Evolutionary conservation across 108 stramenopile species (phyloP), one percentile per base, ranked within the genome.

Genomic region (Discostella pseudostelligera): DNA sequence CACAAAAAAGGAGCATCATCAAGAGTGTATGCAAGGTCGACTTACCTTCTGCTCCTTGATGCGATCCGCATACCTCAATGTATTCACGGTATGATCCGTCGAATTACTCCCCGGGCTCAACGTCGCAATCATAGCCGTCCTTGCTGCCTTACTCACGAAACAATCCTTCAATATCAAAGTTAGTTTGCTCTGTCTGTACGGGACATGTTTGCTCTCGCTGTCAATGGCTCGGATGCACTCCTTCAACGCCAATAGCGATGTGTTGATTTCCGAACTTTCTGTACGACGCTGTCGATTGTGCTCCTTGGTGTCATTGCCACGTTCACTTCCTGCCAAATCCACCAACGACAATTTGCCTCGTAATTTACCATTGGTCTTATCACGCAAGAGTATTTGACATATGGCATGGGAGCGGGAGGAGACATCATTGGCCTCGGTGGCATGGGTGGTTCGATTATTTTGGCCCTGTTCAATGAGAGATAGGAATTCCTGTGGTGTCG

Each of bases 221-320:
- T 95, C 99, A 26, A 99, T 69, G 11, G 97, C 97, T 13, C 97
- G 88, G 58, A 98, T 97, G 74, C 98, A 99, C 68, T 98, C 98
- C 69, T 99, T 99, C 50, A 99, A 78, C 12, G 97, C 92, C 8
- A 99, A 82, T 2, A 99, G 79, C 9, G 83, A 86, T 47, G 97
- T 98, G 78, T 99, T 99, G 75, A 99, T 99, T 29, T 98, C 97
- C 9, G 98, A 93, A 26, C 92, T 90, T 74, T 99, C 99, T 8
- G 95, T 81, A 1, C 97, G 80, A 26, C 97, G 69, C 65, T 96
- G 96, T 13, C 94, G 74, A 70, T 97, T 95, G 83, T 99, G 98
- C 21, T 77, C 79, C 72, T 96, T 97, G 24, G 97, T 97, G 70
- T 99, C 98, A 22, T 73, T 83, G 2, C 96, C 98, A 1, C 99